A percentile compares a stretch with the other conserved stretches of the same genome.
Evolutionary conservation across 2,329 filamentous ascomycete genomes (phyloP).

Genomic region (Verticillium tricorpus): DNA sequence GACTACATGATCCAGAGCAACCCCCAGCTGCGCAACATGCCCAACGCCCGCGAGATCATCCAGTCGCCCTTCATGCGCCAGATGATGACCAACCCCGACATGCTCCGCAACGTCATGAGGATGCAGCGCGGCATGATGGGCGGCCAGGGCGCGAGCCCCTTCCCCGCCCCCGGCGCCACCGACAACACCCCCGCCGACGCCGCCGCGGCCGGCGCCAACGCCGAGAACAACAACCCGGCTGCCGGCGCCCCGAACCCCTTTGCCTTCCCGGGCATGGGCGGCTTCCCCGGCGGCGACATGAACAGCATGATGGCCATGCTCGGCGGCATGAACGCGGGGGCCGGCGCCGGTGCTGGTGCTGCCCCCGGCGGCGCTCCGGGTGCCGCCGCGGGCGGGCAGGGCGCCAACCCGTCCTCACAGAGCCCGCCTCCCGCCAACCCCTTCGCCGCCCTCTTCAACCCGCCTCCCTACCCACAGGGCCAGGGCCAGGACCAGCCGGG

Average conservation of each 20-base stretch:
- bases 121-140: constrained; percentile 71
- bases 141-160: constrained; percentile 48
- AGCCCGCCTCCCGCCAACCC: constrained; percentile 53
- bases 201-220: constrained; percentile 24
- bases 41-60: constrained; percentile 77
- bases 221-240: constrained; percentile 27
- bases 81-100: constrained; percentile 89
- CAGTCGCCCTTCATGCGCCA: constrained; percentile 83
- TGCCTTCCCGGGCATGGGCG: constrained; percentile 17
- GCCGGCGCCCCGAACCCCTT: constrained; percentile 37
- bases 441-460: constrained; percentile 59
- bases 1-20: constrained; percentile 94
- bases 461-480: constrained; percentile 16
- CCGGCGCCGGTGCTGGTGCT: constrained; percentile 13
- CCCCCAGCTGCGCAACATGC: constrained; percentile 71
- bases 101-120: constrained; percentile 75
- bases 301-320: constrained; percentile 1
- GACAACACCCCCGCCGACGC: constrained; percentile 68
- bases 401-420: constrained; percentile 19
- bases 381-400: constrained; percentile 12
- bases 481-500: constrained; percentile 22
- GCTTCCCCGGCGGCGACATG: constrained; percentile 12
- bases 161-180: constrained; percentile 88
- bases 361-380: constrained; percentile 4
- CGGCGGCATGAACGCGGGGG: constrained; percentile 11